Percentiles rank a stretch among this genome's conserved stretches.
phyloP scores from a whole-genome alignment of 257 asterid genomes.

The Perilla frutescens region DNA sequence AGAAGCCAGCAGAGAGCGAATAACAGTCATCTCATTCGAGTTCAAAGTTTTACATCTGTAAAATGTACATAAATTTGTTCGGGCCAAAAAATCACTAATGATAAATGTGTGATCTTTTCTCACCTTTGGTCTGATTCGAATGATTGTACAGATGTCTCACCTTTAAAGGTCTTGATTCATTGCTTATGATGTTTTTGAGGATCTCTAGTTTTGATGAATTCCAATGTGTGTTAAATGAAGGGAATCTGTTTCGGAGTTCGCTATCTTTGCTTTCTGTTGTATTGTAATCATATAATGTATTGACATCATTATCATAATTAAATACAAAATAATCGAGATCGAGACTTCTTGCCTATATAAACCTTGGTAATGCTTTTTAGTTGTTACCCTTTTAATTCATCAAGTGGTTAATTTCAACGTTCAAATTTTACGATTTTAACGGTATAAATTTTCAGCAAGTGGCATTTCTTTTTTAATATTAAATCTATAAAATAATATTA shows the following conservation, averaged over 20 bases:
- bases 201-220: background rate
- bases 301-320: too few relatives aligned
- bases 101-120: conserved; percentile 8
- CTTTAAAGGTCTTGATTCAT: conserved; percentile 30
- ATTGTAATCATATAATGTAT: too few relatives aligned
- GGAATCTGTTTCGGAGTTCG: background rate
- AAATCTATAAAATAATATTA: too few relatives aligned
- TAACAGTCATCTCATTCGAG: conserved; percentile 10
- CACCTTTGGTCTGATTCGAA: background rate
- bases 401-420: too few relatives aligned
- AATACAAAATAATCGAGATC: too few relatives aligned
- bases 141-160: conserved; percentile 38
- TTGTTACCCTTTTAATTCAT: too few relatives aligned
- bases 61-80: conserved; percentile 38
- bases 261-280: background rate
- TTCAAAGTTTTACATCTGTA: conserved; percentile 14
- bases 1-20: conserved; percentile 19
- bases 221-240: background rate
- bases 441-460: too few relatives aligned
- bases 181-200: background rate
- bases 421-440: too few relatives aligned
- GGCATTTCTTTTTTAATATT: too few relatives aligned
- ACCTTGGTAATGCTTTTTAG: too few relatives aligned
- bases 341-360: too few relatives aligned
- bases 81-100: conserved; percentile 5